Percentiles rank a stretch among this genome's conserved stretches.
Evolutionary conservation across 2,329 filamentous ascomycete genomes (phyloP).

Genomic region (Paradendryphiella salina): DNA sequence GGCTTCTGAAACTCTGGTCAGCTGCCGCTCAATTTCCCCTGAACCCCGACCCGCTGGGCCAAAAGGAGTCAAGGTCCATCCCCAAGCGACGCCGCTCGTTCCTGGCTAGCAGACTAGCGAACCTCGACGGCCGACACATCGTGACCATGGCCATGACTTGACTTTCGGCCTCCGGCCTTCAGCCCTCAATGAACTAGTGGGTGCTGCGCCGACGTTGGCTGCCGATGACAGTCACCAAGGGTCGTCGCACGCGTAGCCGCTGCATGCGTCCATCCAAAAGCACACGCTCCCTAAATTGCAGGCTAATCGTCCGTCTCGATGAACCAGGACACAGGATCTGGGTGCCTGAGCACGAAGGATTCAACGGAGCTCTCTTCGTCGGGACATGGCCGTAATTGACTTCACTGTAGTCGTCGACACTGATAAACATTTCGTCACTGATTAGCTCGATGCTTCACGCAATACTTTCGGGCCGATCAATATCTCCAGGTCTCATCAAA

Average conservation of each 20-base stretch:
- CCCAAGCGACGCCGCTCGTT: conserved; percentile 15
- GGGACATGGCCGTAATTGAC: neutral
- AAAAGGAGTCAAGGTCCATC: conserved; percentile 4
- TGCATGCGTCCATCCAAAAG: neutral
- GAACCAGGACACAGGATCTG: neutral
- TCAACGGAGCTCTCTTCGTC: neutral
- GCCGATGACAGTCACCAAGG: neutral
- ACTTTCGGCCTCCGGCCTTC: neutral
- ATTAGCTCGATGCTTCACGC: neutral
- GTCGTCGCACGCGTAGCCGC: conserved; percentile 4
- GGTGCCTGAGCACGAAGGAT: neutral
- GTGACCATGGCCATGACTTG: neutral
- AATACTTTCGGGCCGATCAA: conserved; percentile 6
- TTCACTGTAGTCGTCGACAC: neutral
- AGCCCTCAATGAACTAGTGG: neutral
- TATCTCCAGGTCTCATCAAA: conserved; percentile 4
- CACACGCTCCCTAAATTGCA: neutral
- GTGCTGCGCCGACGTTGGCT: neutral
- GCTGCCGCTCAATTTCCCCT: conserved; percentile 16
- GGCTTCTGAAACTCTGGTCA: conserved; percentile 22
- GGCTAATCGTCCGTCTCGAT: neutral
- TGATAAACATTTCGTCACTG: conserved; percentile 2
- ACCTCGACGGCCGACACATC: neutral
- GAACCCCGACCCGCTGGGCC: conserved; percentile 10
- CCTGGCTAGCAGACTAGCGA: conserved; percentile 15